Base-by-base conservation (phyloP, 106 monocot species). In the Ottelia alismoides region DNA sequence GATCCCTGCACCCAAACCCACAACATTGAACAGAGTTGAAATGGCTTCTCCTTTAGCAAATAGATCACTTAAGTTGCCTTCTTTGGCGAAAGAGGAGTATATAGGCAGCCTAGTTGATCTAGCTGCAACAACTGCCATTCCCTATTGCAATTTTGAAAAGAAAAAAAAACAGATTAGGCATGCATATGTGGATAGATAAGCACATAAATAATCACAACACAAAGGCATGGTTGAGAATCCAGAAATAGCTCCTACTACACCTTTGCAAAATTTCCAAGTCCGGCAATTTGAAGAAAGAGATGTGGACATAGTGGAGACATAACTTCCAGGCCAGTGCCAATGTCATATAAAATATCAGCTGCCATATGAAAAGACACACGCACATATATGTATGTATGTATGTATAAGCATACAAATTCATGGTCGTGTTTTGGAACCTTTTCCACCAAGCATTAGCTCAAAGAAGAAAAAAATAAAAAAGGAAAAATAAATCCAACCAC, bases 21-120 rank as follows among this genome's bases (percentile, higher is more conserved):
- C 53, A 51, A 94, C 88, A 71, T 94, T 88, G 54, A 74, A 88
- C 19, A 94, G 65, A 18, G 94, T 94, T 45, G 94, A 94, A 53
- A 94, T 94, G 28, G 94, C 94, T 70, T 96, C 94, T 35, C 94
- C 94, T 82, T 96, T 96, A 11, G 88, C 94, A 79, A 85, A 88
- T 23, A 96, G 65, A 62, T 96, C 94, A 58, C 94, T 89, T 21
- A 96, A 76, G 47, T 96, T 96, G 40, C 88, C 84, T 67, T 96
- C 94, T 74, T 81, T 88, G 25, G 88, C 94, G 78, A 96, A 96
- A 50, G 94, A 73, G 54, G 94, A 96, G 74, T 96, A 96, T 61
- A 96, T 96, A 47, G 94, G 94, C 21, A 96, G 56, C 49, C 94
- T 76, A 30, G 94, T 96, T 27, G 94, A 88, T 64, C 94, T 78